Evolutionary conservation across 768 basidiomycete species (phyloP).

Genomic region (Gelatoporia subvermispora): DNA sequence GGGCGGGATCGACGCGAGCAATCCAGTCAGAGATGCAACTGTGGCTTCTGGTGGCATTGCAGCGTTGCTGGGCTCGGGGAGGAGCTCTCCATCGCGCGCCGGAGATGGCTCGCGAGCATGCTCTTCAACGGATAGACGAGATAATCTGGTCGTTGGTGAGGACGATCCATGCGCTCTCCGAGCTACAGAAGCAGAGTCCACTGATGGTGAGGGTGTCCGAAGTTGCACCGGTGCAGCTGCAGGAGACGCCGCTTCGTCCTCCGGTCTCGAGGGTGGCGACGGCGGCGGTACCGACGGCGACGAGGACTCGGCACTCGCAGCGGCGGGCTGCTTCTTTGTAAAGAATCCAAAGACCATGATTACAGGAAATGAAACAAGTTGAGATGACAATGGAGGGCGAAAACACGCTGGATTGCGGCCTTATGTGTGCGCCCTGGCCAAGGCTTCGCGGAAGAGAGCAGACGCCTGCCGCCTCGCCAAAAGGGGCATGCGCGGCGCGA

Average conservation of each 20-base stretch:
- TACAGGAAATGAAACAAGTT: neutral
- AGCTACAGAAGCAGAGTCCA: constrained; percentile 25
- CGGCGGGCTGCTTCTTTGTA: constrained; percentile 9
- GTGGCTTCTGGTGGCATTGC: constrained; percentile 30
- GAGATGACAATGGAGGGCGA: neutral
- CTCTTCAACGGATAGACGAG: constrained; percentile 25
- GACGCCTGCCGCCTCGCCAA: neutral
- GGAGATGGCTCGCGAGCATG: constrained; percentile 32
- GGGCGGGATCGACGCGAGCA: constrained; percentile 58
- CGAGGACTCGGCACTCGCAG: constrained; percentile 8
- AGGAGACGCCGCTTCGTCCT: constrained; percentile 4
- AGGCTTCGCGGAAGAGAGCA: too few relatives aligned
- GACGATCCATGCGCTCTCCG: constrained; percentile 20
- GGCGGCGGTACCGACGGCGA: constrained; percentile 3
- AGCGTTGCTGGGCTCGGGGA: constrained; percentile 24
- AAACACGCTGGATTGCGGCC: neutral
- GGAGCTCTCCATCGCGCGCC: constrained; percentile 6
- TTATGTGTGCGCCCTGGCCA: neutral
- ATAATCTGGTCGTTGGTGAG: constrained; percentile 16
- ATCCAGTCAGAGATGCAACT: constrained; percentile 35
- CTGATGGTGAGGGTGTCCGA: constrained; percentile 52
- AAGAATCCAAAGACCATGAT: constrained; percentile 26
- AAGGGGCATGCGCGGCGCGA: constrained; percentile 4
- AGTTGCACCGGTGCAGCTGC: constrained; percentile 29
- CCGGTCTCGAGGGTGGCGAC: constrained; percentile 2